These are phyloP conservation scores for Candida yuanshanica DNA, from an alignment of 805 yeast species.

Conservation along the genomic window DNA sequence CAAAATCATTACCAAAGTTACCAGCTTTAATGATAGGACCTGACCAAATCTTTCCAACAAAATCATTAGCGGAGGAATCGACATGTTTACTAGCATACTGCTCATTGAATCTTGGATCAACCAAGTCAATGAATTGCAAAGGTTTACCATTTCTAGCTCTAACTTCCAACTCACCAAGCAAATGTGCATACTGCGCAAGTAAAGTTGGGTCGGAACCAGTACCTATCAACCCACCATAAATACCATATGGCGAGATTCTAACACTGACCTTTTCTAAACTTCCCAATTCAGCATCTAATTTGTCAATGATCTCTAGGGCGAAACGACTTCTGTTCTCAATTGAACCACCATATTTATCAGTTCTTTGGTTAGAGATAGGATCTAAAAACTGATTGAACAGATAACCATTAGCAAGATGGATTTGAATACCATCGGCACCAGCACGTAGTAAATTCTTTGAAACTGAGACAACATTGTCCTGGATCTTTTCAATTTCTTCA, in stretches of 20 bases:
- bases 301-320: constrained; percentile 31
- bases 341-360: constrained; percentile 50
- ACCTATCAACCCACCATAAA: constrained; percentile 24
- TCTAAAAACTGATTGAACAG: constrained; percentile 51
- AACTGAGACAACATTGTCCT: constrained; percentile 35
- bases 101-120: constrained; percentile 35
- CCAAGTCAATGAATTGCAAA: constrained; percentile 37
- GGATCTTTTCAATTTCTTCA: constrained; percentile 31
- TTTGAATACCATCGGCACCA: constrained; percentile 54
- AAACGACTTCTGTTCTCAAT: constrained; percentile 44
- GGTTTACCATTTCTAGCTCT: constrained; percentile 31
- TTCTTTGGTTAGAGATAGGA: constrained; percentile 35
- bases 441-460: constrained; percentile 33
- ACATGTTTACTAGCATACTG: not conserved
- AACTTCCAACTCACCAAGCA: constrained; percentile 35
- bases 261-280: constrained; percentile 15
- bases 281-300: constrained; percentile 1
- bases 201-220: constrained; percentile 23
- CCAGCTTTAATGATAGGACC: constrained; percentile 13
- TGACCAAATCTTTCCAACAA: constrained; percentile 14
- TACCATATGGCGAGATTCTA: constrained; percentile 34
- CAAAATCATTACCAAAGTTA: constrained; percentile 1
- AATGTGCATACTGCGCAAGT: constrained; percentile 36
- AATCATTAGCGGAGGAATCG: constrained; percentile 6
- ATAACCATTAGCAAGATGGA: constrained; percentile 66